Conservation (phyloP, 139 green algal genomes). For the Picochlorum sp. region DNA sequence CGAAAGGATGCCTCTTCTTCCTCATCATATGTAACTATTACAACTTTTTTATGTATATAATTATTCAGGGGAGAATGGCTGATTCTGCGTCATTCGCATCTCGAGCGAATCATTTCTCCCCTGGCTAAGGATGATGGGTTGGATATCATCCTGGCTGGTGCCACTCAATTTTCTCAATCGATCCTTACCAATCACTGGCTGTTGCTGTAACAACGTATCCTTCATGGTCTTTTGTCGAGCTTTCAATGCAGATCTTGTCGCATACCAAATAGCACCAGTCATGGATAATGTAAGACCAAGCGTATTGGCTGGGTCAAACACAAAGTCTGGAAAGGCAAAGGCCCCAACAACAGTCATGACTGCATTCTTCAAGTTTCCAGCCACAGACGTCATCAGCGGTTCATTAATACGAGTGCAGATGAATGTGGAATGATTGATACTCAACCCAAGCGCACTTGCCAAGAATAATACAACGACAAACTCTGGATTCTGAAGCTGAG, state of each 20-base stretch:
- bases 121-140: neutral
- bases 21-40: too few relatives aligned
- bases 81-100: slow-evolving; percentile 13
- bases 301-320: slow-evolving; percentile 42
- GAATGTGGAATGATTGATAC: slow-evolving; percentile 62
- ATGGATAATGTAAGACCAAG: slow-evolving; percentile 46
- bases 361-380: slow-evolving; percentile 63
- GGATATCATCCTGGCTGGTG: neutral
- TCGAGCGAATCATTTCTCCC: slow-evolving; percentile 2
- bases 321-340: slow-evolving; percentile 58
- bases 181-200: slow-evolving; percentile 28
- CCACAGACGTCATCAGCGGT: slow-evolving; percentile 55
- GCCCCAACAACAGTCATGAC: slow-evolving; percentile 56
- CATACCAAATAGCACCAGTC: slow-evolving; percentile 50
- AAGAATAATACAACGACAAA: slow-evolving; percentile 25
- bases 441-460: slow-evolving; percentile 44
- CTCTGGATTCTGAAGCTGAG: slow-evolving; percentile 13
- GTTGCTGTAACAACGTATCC: slow-evolving; percentile 16
- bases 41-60: too few relatives aligned
- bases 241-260: slow-evolving; percentile 30
- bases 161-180: slow-evolving; percentile 14
- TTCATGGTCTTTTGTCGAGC: slow-evolving; percentile 22
- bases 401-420: slow-evolving; percentile 66
- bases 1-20: too few relatives aligned
- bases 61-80: neutral